Evolutionary conservation across 371 early-diverging fungal genomes (phyloP), one percentile per base, ranked within the genome.

Genomic region (Mucor racemosus): DNA sequence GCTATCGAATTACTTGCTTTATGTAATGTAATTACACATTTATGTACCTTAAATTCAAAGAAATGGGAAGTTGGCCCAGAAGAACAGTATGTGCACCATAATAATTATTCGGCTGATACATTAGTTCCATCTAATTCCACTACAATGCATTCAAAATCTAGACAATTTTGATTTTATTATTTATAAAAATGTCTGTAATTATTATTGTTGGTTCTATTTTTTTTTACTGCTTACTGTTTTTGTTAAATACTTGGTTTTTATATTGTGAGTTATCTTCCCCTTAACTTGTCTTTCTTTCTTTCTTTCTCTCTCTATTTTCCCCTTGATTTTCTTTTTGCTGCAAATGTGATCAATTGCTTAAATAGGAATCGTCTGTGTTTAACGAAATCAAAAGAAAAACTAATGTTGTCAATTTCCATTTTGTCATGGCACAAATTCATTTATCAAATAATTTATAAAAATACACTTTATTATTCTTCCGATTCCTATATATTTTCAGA

Each of bases 1-100:
- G 67, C 74, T 21, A 73, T 80, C 4, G 78, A 76, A 34, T 42
- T 76, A 31, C 55, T 80, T 6, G 80, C 77, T 9, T 46, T 77
- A 11, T 74, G 72, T 59, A 80, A 77, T 62, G 73, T 67, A 9
- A 68, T 80, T 44, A 77, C 77, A 0, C 65, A 74, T 17, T 31
- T 80, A 26, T 80, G 78, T 56, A 69, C 67, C 4, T 59, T 60
- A n/a, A 60, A 67, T 33, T 31, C 53, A 40, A 66, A 60, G 14
- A 66, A 60, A 14, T 64, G 69, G 64, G 64, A 64, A 64, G 67
- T 67, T 9, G 46, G 67, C 21, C 67, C 62, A 10, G 66, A 66
- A 35, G 67, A 62, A 35, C 58, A 61, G 10, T 67, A 38, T 39
- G 40, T 48, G n/a, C 57, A 58, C n/a, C 53, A 60, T 19, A 48